A percentile compares a stretch with the other conserved stretches of the same genome.
phyloP scores from a whole-genome alignment of 2,329 filamentous ascomycete species.

The Zymoseptoria ardabiliae region DNA sequence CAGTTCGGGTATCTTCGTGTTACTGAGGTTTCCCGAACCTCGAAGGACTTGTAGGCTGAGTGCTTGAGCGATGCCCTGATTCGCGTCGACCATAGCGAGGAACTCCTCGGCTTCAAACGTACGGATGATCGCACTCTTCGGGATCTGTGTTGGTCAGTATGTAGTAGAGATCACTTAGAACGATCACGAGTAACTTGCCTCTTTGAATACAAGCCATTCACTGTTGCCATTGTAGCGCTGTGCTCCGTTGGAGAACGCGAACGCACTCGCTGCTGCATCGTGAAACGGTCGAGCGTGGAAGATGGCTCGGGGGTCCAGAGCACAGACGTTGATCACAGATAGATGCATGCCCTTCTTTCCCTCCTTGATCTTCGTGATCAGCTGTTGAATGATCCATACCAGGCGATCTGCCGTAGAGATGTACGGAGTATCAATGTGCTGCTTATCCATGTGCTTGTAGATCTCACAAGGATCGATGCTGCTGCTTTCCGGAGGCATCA shows the following conservation, averaged over 20 bases:
- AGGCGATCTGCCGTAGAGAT: too few relatives aligned
- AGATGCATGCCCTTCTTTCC: not conserved
- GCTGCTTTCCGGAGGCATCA: too few relatives aligned
- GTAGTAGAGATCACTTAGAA: too few relatives aligned
- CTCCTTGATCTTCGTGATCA: too few relatives aligned
- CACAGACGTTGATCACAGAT: slow-evolving; percentile 3
- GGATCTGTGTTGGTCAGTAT: too few relatives aligned
- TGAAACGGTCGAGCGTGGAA: slow-evolving; percentile 2
- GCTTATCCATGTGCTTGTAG: too few relatives aligned
- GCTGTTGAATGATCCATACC: too few relatives aligned
- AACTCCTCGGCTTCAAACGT: slow-evolving; percentile 2
- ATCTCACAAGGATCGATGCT: too few relatives aligned
- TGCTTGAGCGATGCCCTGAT: not conserved
- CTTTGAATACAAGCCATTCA: slow-evolving; percentile 2
- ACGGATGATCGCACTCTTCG: slow-evolving; percentile 3
- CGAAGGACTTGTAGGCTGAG: slow-evolving; percentile 1
- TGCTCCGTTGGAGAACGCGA: slow-evolving; percentile 1
- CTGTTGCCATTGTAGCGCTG: slow-evolving; percentile 2
- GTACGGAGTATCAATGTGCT: too few relatives aligned
- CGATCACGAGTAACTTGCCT: not conserved
- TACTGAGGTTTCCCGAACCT: not conserved
- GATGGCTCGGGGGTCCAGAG: not conserved
- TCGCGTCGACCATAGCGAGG: not conserved
- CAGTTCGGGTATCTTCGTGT: not conserved
- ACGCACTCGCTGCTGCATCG: not conserved